A percentile compares a stretch with the other conserved stretches of the same genome.
Evolutionary conservation across 345 rosid species (phyloP).

Genomic region (Aquilaria yunnanensis): DNA sequence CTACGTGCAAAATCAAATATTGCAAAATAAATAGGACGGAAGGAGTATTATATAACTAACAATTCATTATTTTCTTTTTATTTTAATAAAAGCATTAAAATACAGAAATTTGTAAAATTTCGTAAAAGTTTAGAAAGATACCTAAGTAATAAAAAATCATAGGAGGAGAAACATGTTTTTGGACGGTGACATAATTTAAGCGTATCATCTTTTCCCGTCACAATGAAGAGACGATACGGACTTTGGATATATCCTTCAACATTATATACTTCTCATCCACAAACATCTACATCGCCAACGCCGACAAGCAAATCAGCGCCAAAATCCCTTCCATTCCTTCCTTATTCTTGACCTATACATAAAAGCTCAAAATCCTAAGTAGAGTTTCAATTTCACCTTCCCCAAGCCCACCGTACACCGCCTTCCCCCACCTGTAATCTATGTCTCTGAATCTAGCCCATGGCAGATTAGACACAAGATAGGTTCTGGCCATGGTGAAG

Average conservation of each 20-base stretch:
- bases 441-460: constrained; percentile 1
- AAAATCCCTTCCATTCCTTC: not conserved
- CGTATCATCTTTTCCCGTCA: too few relatives aligned
- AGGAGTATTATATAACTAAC: too few relatives aligned
- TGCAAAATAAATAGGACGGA: too few relatives aligned
- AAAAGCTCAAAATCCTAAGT: not conserved
- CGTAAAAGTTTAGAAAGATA: too few relatives aligned
- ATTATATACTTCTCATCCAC: not conserved
- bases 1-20: too few relatives aligned
- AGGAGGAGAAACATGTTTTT: too few relatives aligned
- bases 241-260: not conserved
- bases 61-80: too few relatives aligned
- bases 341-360: not conserved
- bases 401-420: constrained; percentile 2
- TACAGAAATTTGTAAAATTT: too few relatives aligned
- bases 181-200: too few relatives aligned
- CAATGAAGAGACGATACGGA: too few relatives aligned
- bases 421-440: constrained; percentile 11
- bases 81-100: too few relatives aligned
- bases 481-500: not conserved
- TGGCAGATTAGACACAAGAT: not conserved
- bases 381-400: not conserved
- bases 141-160: too few relatives aligned
- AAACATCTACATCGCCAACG: not conserved
- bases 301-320: not conserved